Conservation (phyloP, 148 eudicot genomes). For the Diospyros kaki region DNA sequence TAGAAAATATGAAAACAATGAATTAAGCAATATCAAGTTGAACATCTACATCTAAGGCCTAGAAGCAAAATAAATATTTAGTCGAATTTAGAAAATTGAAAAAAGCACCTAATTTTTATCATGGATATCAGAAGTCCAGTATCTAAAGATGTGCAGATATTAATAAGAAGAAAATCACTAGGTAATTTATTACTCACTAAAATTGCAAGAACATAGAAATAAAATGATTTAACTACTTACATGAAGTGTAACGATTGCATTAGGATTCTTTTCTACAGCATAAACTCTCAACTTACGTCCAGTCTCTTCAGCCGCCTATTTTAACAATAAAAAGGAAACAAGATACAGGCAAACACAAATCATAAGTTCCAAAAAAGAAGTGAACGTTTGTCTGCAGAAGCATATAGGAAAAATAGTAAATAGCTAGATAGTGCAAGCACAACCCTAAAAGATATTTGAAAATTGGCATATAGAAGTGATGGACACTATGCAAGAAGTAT, state of each 20-base stretch:
- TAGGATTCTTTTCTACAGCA: conserved; percentile 99
- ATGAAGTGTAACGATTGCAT: conserved; percentile 94
- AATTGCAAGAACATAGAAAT: background rate
- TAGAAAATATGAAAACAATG: background rate
- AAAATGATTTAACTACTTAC: conserved; percentile 38
- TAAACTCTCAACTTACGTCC: conserved; percentile 83
- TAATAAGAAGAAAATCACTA: background rate
- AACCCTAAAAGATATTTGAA: conserved; percentile 1
- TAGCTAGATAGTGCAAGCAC: background rate
- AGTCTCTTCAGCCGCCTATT: conserved; percentile 93
- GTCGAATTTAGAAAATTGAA: background rate
- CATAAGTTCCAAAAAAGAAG: background rate
- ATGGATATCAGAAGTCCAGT: background rate
- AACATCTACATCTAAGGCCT: background rate
- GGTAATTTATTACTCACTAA: background rate
- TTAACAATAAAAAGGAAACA: conserved; percentile 6
- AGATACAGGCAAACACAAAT: background rate
- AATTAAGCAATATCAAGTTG: background rate
- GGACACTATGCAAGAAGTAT: background rate
- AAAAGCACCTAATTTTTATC: background rate
- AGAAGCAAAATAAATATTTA: background rate
- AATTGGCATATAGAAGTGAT: background rate
- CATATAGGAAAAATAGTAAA: background rate
- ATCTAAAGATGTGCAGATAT: background rate
- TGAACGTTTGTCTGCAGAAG: background rate